Evolutionary conservation across 2,329 filamentous ascomycete species (phyloP).

Genomic region (Phyllosticta capitalensis): DNA sequence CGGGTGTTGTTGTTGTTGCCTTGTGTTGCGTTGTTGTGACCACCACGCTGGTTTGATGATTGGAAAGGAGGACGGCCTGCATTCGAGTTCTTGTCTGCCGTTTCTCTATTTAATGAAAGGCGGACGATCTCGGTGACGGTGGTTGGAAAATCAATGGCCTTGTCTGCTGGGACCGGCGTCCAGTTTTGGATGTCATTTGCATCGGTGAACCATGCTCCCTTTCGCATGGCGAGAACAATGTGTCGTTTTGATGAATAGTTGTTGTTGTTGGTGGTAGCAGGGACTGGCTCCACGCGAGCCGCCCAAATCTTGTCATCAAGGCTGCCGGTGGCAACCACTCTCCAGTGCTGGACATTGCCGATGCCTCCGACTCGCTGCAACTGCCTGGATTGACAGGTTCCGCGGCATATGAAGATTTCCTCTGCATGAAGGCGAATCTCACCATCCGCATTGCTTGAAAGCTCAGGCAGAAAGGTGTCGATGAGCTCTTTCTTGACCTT

Average conservation of each 20-base stretch:
- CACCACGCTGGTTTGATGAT: not conserved
- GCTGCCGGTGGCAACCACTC: slow-evolving; percentile 65
- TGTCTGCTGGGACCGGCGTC: slow-evolving; percentile 63
- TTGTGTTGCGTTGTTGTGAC: not conserved
- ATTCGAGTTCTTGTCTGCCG: not conserved
- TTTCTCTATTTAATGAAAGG: slow-evolving; percentile 32
- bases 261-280: slow-evolving; percentile 33
- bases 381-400: slow-evolving; percentile 38
- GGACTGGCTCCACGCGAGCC: slow-evolving; percentile 63
- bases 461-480: slow-evolving; percentile 24
- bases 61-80: not conserved
- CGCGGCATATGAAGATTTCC: slow-evolving; percentile 75
- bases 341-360: slow-evolving; percentile 74
- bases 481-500: slow-evolving; percentile 64
- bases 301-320: slow-evolving; percentile 83
- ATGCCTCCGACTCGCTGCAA: slow-evolving; percentile 80
- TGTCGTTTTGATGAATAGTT: slow-evolving; percentile 36
- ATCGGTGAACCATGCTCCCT: slow-evolving; percentile 67
- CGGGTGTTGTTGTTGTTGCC: not conserved
- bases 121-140: slow-evolving; percentile 80
- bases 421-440: slow-evolving; percentile 79
- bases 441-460: slow-evolving; percentile 55
- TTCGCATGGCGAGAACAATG: slow-evolving; percentile 72
- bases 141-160: slow-evolving; percentile 69
- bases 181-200: slow-evolving; percentile 75